These are phyloP conservation scores for Chaetomiaceae sp. DNA, from an alignment of 2,329 filamentous ascomycete species.

Conservation along the genomic window DNA sequence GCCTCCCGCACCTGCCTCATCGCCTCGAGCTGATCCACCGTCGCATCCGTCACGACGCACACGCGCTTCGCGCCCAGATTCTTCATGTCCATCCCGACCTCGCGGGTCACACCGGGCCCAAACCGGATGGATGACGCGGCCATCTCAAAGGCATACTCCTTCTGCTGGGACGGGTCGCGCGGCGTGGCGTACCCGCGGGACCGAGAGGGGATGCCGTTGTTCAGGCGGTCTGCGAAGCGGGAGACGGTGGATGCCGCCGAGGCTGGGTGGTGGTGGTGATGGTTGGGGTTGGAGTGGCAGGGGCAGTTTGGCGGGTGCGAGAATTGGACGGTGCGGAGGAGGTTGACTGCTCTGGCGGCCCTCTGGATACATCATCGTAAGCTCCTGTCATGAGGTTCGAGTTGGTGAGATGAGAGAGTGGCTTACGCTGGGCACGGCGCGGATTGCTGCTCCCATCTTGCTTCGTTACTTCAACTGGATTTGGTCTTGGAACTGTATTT, in stretches of 20 bases:
- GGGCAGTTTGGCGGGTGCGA: slow-evolving; percentile 84
- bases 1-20: slow-evolving; percentile 87
- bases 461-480: background rate
- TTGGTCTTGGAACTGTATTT: background rate
- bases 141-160: slow-evolving; percentile 99
- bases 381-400: background rate
- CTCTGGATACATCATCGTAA: slow-evolving; percentile 37
- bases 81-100: slow-evolving; percentile 96
- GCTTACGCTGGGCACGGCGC: slow-evolving; percentile 30
- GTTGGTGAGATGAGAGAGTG: background rate
- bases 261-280: slow-evolving; percentile 62
- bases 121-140: slow-evolving; percentile 92
- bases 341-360: slow-evolving; percentile 61
- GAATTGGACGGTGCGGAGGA: slow-evolving; percentile 86
- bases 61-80: slow-evolving; percentile 86
- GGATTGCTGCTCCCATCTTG: slow-evolving; percentile 26
- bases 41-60: slow-evolving; percentile 85
- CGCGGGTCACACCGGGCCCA: slow-evolving; percentile 85
- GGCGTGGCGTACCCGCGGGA: slow-evolving; percentile 66
- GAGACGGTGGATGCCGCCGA: slow-evolving; percentile 39
- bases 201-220: background rate
- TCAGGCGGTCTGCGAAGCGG: slow-evolving; percentile 37
- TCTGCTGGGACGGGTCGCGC: slow-evolving; percentile 64
- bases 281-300: slow-evolving; percentile 83
- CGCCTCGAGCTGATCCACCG: slow-evolving; percentile 74